Evolutionary conservation across 495 filamentous ascomycete species (phyloP).

Genomic region (Xylaria acuta): DNA sequence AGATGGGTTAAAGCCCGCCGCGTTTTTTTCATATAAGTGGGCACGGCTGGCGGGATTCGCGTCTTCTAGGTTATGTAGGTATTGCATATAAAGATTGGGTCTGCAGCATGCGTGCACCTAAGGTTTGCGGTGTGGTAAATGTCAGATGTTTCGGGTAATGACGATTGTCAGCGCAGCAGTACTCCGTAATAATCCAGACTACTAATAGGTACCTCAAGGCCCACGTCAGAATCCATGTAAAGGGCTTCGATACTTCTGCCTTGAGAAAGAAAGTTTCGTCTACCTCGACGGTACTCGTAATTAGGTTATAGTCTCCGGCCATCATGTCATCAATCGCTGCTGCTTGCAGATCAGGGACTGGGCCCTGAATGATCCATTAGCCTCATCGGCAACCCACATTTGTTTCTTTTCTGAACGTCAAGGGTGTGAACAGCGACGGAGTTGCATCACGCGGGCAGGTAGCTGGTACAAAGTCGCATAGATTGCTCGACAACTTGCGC

Average conservation of each 20-base stretch:
- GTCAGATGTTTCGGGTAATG: constrained; percentile 1
- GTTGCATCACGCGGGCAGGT: not conserved
- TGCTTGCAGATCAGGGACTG: constrained; percentile 13
- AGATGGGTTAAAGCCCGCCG: not conserved
- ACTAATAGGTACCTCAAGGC: not conserved
- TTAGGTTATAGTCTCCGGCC: constrained; percentile 17
- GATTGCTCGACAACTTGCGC: not conserved
- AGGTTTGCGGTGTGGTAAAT: not conserved
- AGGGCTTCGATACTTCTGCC: constrained; percentile 1
- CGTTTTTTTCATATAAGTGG: not conserved
- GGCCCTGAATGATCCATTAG: not conserved
- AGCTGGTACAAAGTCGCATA: not conserved
- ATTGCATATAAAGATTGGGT: not conserved
- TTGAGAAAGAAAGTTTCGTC: constrained; percentile 18
- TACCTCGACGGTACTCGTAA: constrained; percentile 15
- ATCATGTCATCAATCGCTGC: not conserved
- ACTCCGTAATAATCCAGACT: not conserved
- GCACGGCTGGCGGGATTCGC: not conserved
- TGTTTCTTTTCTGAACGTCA: constrained; percentile 4
- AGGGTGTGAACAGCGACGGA: constrained; percentile 1
- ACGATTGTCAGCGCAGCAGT: constrained; percentile 16
- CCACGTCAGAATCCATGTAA: not conserved
- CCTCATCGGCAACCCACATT: constrained; percentile 8
- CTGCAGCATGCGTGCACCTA: constrained; percentile 2
- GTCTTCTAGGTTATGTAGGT: not conserved